A percentile compares a stretch with the other conserved stretches of the same genome.
These are phyloP conservation scores for Pythium oligandrum DNA, from an alignment of 352 stramenopile genomes.

Conservation along the genomic window DNA sequence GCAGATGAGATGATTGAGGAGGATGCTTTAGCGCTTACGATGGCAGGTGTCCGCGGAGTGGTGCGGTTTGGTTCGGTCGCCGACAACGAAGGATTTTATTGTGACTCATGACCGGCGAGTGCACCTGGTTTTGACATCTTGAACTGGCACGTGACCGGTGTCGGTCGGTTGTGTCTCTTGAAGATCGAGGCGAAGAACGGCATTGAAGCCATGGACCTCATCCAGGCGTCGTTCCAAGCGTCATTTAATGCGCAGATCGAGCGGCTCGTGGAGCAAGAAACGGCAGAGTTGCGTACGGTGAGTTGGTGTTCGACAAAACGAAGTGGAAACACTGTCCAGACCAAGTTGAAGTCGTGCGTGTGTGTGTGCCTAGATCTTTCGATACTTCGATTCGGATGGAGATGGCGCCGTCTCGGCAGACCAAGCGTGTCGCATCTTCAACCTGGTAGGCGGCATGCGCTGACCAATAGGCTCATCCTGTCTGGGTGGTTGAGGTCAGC, in stretches of 20 bases:
- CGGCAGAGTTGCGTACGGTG: slow-evolving; percentile 50
- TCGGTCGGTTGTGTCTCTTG: too few species aligned
- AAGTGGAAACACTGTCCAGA: too few species aligned
- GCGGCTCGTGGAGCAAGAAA: slow-evolving; percentile 38
- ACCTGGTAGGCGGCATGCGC: slow-evolving; percentile 24
- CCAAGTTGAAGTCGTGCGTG: too few species aligned
- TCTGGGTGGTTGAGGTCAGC: not conserved
- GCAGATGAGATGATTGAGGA: too few species aligned
- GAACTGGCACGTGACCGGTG: too few species aligned
- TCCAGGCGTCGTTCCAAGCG: slow-evolving; percentile 59
- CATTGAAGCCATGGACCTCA: slow-evolving; percentile 34
- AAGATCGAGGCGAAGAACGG: too few species aligned
- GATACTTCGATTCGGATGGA: slow-evolving; percentile 66
- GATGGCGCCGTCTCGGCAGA: slow-evolving; percentile 50
- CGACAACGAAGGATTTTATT: too few species aligned
- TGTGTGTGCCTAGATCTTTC: slow-evolving; percentile 42
- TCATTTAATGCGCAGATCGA: slow-evolving; percentile 60
- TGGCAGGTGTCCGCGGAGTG: too few species aligned
- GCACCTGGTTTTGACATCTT: too few species aligned
- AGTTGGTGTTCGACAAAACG: not conserved
- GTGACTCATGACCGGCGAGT: too few species aligned
- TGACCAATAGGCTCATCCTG: not conserved
- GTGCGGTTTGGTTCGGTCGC: too few species aligned
- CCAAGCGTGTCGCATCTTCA: slow-evolving; percentile 62
- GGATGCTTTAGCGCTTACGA: too few species aligned